Evolutionary conservation across 495 filamentous ascomycete genomes (phyloP), one percentile per base, ranked within the genome.

Genomic region (Aspergillus sclerotioniger): DNA sequence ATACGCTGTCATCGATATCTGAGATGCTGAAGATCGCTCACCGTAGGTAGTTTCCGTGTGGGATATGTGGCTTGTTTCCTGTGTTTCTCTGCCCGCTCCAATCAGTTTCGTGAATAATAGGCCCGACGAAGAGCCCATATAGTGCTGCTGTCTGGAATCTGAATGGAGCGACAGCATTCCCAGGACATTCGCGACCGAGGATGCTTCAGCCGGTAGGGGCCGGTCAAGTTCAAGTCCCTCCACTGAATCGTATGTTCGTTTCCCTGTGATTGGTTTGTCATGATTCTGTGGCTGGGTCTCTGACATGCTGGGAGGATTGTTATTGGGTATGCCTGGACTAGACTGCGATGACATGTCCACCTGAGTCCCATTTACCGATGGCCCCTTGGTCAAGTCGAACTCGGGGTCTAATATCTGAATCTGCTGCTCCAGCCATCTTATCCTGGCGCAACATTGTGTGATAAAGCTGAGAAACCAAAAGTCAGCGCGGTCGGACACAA

Each of bases 161-260:
- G 62, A 65, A 20, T 68, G 63, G 10, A 68, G 59, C 13, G 66
- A 65, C 10, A 65, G 60, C 62, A 68, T 68, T 1, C 66, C 62
- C 9, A 68, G 48, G 21, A 65, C 62, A 31, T 65, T 63, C 3
- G 66, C 66, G 19, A 68, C 60, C 16, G 66, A 65, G 15, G 62
- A 62, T 20, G 66, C 66, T 50, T 68, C 62, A 19, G 54, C 60
- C 44, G 62, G 63, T 15, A 55, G 49, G 1, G 61, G 59, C 4
- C 46, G 59, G 33, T 62, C 61, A 10, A 44, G 41, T 1, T 64
- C 65, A 9, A 54, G 54, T 28, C 29, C 39, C 16, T 61, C 56
- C 37, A 67, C 58, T 0, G 56, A 41, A 2, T 35, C 33, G 13
- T 35, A 8, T 10, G 8, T 3, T 35, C 33, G 8, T 35, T 35